Conservation (phyloP, 179 eudicot species). For the Heliamphora ciliata region DNA sequence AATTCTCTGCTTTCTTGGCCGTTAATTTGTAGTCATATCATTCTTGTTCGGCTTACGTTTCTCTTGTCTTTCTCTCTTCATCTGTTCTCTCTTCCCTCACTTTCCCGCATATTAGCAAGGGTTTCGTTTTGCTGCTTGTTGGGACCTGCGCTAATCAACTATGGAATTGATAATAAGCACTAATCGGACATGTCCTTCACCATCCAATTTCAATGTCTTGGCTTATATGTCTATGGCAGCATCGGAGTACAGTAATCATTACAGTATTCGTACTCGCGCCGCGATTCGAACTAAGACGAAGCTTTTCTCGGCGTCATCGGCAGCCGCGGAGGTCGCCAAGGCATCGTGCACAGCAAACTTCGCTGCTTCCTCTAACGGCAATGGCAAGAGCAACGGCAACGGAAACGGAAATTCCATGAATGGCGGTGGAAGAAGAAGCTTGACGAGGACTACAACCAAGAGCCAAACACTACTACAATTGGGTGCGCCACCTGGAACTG, state of each 20-base stretch:
- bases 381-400: background rate
- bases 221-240: background rate
- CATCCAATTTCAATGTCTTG: background rate
- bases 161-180: constrained; percentile 9
- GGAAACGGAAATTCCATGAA: background rate
- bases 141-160: background rate
- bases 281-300: background rate
- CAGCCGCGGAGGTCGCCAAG: background rate
- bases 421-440: background rate
- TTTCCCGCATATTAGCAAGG: no score
- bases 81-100: no score
- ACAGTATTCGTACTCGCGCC: background rate
- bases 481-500: background rate
- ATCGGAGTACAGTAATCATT: background rate
- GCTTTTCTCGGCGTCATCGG: background rate
- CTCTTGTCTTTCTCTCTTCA: no score
- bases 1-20: no score
- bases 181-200: background rate
- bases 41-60: no score
- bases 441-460: background rate
- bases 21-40: no score
- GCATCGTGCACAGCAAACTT: background rate
- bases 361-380: background rate
- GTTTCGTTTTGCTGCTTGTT: no score
- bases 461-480: background rate